These are phyloP conservation scores for Barnettozyma wickerhamii DNA, from an alignment of 805 yeast genomes.

Conservation along the genomic window DNA sequence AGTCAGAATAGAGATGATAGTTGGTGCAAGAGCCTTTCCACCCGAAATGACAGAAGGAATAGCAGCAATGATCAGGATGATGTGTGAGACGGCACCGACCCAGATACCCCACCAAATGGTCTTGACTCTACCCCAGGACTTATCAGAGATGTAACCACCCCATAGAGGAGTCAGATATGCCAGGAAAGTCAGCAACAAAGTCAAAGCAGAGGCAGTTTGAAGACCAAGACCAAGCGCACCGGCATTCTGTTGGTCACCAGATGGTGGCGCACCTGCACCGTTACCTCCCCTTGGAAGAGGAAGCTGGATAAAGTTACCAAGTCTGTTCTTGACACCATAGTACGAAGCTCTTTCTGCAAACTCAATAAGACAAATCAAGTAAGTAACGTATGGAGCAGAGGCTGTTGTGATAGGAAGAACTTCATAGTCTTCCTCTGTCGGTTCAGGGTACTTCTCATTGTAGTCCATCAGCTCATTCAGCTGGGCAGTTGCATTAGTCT, in stretches of 20 bases:
- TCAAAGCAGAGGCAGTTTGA: slow-evolving; percentile 63
- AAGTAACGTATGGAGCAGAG: slow-evolving; percentile 40
- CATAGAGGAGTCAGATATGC: slow-evolving; percentile 73
- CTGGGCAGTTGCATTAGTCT: too few species aligned
- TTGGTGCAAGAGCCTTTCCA: slow-evolving; percentile 54
- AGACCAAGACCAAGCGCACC: slow-evolving; percentile 61
- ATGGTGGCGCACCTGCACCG: slow-evolving; percentile 27
- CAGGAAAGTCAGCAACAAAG: slow-evolving; percentile 76
- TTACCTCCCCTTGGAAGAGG: slow-evolving; percentile 33
- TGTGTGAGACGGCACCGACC: slow-evolving; percentile 55
- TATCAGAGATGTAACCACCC: slow-evolving; percentile 73
- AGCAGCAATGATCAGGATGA: slow-evolving; percentile 63
- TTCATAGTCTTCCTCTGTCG: slow-evolving; percentile 43
- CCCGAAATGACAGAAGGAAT: slow-evolving; percentile 48
- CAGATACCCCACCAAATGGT: slow-evolving; percentile 57
- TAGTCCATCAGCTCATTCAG: too few species aligned
- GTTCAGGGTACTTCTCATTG: slow-evolving; percentile 11
- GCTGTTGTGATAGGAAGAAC: slow-evolving; percentile 36
- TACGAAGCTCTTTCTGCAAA: slow-evolving; percentile 79
- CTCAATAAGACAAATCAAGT: slow-evolving; percentile 61
- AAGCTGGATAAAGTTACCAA: slow-evolving; percentile 74
- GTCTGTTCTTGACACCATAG: slow-evolving; percentile 70
- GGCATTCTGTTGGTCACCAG: slow-evolving; percentile 15
- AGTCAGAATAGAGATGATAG: slow-evolving; percentile 35
- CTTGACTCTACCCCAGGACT: slow-evolving; percentile 64